These are phyloP conservation scores for Xylariales sp. DNA, from an alignment of 2,329 filamentous ascomycete species.

Conservation along the genomic window DNA sequence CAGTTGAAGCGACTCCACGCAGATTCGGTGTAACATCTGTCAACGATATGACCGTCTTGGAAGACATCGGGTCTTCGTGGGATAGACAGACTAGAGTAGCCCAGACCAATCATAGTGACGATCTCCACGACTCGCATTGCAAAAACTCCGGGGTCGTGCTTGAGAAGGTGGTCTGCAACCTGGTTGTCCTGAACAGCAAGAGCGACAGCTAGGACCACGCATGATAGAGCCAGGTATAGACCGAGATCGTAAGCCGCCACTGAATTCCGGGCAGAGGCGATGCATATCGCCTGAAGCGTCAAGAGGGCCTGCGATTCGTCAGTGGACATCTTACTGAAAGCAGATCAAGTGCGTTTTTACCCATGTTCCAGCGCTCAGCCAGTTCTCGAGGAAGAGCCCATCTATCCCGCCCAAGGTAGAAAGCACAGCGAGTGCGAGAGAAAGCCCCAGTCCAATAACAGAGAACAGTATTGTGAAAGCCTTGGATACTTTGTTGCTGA, in stretches of 20 bases:
- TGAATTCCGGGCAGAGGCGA: slow-evolving; percentile 45
- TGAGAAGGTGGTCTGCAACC: slow-evolving; percentile 29
- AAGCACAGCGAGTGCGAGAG: slow-evolving; percentile 52
- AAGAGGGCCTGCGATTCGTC: slow-evolving; percentile 39
- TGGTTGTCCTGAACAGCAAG: slow-evolving; percentile 41
- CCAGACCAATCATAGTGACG: slow-evolving; percentile 37
- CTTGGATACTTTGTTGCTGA: slow-evolving; percentile 58
- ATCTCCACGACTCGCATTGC: slow-evolving; percentile 46
- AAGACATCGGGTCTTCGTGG: slow-evolving; percentile 66
- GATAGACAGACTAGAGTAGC: slow-evolving; percentile 47
- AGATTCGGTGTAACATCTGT: slow-evolving; percentile 57
- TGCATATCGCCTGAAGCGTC: slow-evolving; percentile 44
- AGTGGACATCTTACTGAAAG: slow-evolving; percentile 11
- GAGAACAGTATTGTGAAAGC: slow-evolving; percentile 49
- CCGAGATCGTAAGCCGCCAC: slow-evolving; percentile 50
- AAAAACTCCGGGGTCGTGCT: slow-evolving; percentile 30
- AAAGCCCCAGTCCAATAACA: slow-evolving; percentile 47
- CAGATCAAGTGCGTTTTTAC: slow-evolving; percentile 38
- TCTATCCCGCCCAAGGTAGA: slow-evolving; percentile 36
- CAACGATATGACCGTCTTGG: slow-evolving; percentile 53
- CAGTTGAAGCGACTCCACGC: slow-evolving; percentile 61
- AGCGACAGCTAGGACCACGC: slow-evolving; percentile 37
- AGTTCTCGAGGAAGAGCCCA: slow-evolving; percentile 47
- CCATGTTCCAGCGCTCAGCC: slow-evolving; percentile 58
- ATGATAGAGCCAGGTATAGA: slow-evolving; percentile 45